A percentile compares a stretch with the other conserved stretches of the same genome.
These are phyloP conservation scores for Diplodia intermedia DNA, from an alignment of 2,329 filamentous ascomycete species.

Conservation along the genomic window DNA sequence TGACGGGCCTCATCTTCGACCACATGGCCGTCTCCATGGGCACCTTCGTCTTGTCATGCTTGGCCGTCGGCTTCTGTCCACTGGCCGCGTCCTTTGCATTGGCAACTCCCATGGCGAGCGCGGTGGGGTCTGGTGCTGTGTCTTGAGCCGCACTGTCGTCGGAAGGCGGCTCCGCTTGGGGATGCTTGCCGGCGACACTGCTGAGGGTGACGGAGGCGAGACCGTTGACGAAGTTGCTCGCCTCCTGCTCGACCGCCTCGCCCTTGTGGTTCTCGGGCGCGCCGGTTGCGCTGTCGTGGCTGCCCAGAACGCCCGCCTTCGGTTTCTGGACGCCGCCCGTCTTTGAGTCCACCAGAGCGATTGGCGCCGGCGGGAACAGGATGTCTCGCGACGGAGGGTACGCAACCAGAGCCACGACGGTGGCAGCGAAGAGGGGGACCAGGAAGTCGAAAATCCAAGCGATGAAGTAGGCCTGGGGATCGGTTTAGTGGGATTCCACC, in stretches of 20 bases:
- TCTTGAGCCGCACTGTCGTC: conserved; percentile 54
- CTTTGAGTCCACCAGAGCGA: conserved; percentile 72
- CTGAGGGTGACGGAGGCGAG: conserved; percentile 75
- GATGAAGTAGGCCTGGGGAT: conserved; percentile 57
- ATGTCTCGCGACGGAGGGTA: conserved; percentile 67
- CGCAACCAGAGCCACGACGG: conserved; percentile 69
- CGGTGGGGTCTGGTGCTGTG: conserved; percentile 66
- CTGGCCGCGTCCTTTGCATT: conserved; percentile 61
- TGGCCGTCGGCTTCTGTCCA: conserved; percentile 58
- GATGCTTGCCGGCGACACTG: conserved; percentile 78
- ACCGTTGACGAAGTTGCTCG: conserved; percentile 78
- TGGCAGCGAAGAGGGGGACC: conserved; percentile 64
- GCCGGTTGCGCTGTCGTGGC: conserved; percentile 77
- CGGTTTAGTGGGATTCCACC: not conserved
- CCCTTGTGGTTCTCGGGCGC: conserved; percentile 84
- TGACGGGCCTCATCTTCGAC: conserved; percentile 75
- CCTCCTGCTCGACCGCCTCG: conserved; percentile 83
- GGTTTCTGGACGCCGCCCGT: conserved; percentile 81
- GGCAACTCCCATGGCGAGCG: conserved; percentile 60
- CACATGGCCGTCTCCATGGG: conserved; percentile 80
- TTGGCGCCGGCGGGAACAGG: conserved; percentile 79
- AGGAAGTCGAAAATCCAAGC: conserved; percentile 80
- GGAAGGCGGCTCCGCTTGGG: conserved; percentile 66
- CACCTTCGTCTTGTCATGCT: conserved; percentile 78
- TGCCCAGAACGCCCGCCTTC: conserved; percentile 75